A percentile compares a stretch with the other conserved stretches of the same genome.
Evolutionary conservation across 2,329 filamentous ascomycete species (phyloP).

Genomic region (Cordyceps fumosorosea): DNA sequence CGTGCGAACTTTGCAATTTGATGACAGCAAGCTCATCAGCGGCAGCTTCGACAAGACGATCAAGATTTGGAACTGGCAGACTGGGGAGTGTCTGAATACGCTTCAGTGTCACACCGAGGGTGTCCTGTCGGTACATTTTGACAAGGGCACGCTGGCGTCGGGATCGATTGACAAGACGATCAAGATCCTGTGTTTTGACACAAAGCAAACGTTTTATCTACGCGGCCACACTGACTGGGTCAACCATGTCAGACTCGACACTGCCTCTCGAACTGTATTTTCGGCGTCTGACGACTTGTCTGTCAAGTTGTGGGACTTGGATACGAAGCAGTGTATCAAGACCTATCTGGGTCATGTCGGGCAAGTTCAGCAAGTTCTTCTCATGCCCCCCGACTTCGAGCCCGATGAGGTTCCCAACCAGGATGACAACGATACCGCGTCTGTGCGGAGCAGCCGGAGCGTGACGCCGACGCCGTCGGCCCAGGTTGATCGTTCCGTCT

Average conservation of each 20-base stretch:
- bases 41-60: slow-evolving; percentile 83
- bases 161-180: slow-evolving; percentile 86
- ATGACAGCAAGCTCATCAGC: slow-evolving; percentile 84
- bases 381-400: slow-evolving; percentile 82
- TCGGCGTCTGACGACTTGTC: slow-evolving; percentile 92
- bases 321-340: slow-evolving; percentile 70
- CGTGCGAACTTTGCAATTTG: slow-evolving; percentile 86
- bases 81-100: slow-evolving; percentile 77
- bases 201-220: slow-evolving; percentile 71
- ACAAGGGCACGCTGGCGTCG: slow-evolving; percentile 75
- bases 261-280: slow-evolving; percentile 74
- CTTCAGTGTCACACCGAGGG: slow-evolving; percentile 73
- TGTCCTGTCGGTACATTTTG: slow-evolving; percentile 83
- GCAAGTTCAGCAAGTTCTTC: slow-evolving; percentile 85
- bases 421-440: slow-evolving; percentile 48
- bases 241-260: slow-evolving; percentile 87
- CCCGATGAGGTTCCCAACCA: slow-evolving; percentile 59
- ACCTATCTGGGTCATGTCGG: slow-evolving; percentile 85
- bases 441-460: slow-evolving; percentile 42
- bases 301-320: slow-evolving; percentile 87
- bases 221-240: slow-evolving; percentile 91
- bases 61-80: slow-evolving; percentile 95
- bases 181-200: slow-evolving; percentile 87
- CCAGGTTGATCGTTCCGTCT: slow-evolving; percentile 45
- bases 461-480: slow-evolving; percentile 29